Evolutionary conservation across 768 basidiomycete genomes (phyloP).

Genomic region (Lactarius indigo): DNA sequence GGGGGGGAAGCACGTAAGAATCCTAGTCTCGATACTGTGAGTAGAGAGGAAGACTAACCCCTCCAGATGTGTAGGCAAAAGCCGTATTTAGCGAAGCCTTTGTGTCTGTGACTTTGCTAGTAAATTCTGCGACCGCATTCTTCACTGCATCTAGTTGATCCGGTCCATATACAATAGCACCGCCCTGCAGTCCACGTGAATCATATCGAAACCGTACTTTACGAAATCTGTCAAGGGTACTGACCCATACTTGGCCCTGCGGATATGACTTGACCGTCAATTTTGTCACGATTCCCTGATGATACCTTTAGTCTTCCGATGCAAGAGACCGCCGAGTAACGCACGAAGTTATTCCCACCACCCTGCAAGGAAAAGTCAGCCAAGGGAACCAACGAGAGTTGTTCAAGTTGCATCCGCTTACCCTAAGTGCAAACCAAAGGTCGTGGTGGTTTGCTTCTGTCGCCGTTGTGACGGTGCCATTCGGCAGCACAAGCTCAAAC

Average conservation of each 20-base stretch:
- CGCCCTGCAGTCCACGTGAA: not conserved
- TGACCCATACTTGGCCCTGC: constrained; percentile 21
- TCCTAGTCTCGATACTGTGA: constrained; percentile 30
- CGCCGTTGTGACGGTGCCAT: constrained; percentile 23
- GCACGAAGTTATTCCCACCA: constrained; percentile 21
- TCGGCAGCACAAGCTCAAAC: constrained; percentile 27
- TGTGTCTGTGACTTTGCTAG: not conserved
- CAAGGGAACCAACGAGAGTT: not conserved
- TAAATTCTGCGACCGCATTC: constrained; percentile 17
- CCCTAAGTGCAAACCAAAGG: constrained; percentile 21
- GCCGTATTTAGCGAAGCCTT: not conserved
- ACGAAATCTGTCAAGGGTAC: not conserved
- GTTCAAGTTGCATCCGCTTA: not conserved
- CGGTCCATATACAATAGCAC: not conserved
- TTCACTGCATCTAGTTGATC: not conserved
- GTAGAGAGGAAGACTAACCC: constrained; percentile 29
- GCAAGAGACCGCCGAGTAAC: not conserved
- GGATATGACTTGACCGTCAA: constrained; percentile 18
- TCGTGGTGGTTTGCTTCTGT: constrained; percentile 14
- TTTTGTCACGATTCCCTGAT: constrained; percentile 22
- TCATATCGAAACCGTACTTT: not conserved
- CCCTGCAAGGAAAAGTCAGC: constrained; percentile 9
- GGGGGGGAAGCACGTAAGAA: constrained; percentile 33
- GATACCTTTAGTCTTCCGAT: not conserved
- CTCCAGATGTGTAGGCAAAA: constrained; percentile 29